Evolutionary conservation across 2,329 filamentous ascomycete genomes (phyloP).

Genomic region (Trichoderma guizhouense): DNA sequence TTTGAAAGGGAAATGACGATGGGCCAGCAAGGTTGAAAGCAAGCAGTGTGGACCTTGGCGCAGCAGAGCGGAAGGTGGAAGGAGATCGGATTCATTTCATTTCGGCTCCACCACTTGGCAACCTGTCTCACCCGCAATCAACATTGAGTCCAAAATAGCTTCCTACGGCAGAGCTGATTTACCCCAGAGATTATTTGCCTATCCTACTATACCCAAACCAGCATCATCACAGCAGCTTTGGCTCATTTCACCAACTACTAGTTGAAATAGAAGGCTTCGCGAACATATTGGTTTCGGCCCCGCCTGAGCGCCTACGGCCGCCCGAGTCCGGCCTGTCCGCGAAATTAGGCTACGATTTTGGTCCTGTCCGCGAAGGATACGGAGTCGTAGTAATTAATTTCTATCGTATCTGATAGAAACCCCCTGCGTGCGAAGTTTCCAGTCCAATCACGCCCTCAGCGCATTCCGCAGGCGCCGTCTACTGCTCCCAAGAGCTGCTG

Average conservation of each 20-base stretch:
- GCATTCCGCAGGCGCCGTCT: background rate
- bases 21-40: conserved; percentile 2
- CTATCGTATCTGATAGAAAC: conserved; percentile 14
- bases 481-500: background rate
- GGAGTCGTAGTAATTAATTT: conserved; percentile 11
- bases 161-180: conserved; percentile 2
- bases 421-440: conserved; percentile 16
- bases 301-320: background rate
- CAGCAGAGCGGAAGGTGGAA: conserved; percentile 11
- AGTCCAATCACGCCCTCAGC: conserved; percentile 4
- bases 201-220: conserved; percentile 10
- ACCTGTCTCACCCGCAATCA: conserved; percentile 2
- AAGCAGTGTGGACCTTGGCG: conserved; percentile 7
- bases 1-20: conserved; percentile 5
- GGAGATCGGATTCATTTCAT: conserved; percentile 13
- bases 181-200: conserved; percentile 10
- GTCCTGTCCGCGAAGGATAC: conserved; percentile 2
- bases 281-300: conserved; percentile 1
- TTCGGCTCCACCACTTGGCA: conserved; percentile 4
- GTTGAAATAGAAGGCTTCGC: conserved; percentile 9
- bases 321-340: conserved; percentile 20
- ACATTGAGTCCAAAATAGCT: conserved; percentile 1
- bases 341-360: conserved; percentile 22
- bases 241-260: conserved; percentile 1
- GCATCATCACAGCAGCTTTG: conserved; percentile 12